These are phyloP conservation scores for Neofusicoccum cordaticola DNA, from an alignment of 2,329 filamentous ascomycete genomes.

Conservation along the genomic window DNA sequence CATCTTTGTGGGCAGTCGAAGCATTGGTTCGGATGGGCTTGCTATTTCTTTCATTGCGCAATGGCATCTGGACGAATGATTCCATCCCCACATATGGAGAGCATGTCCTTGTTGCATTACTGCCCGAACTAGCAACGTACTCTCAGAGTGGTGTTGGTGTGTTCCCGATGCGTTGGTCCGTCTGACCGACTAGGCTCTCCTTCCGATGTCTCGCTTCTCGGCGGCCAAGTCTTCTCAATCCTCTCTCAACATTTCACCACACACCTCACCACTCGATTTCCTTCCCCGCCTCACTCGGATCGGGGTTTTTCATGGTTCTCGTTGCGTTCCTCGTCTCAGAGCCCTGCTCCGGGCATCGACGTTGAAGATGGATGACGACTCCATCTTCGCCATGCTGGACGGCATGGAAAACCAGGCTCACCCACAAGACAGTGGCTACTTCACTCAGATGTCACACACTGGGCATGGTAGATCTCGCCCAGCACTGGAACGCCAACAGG, in stretches of 20 bases:
- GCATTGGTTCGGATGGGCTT: too few species aligned
- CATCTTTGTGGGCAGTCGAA: too few species aligned
- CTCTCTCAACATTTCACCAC: not conserved
- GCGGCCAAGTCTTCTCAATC: not conserved
- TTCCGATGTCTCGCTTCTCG: not conserved
- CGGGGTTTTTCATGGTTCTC: not conserved
- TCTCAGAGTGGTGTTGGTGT: not conserved
- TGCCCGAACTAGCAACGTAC: too few species aligned
- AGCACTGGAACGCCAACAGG: not conserved
- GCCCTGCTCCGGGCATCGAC: not conserved
- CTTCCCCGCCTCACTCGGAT: not conserved
- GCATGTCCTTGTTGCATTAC: too few species aligned
- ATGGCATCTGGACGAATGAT: too few species aligned
- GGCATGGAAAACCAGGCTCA: not conserved
- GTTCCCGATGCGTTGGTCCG: not conserved
- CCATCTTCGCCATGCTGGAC: slow-evolving; percentile 18
- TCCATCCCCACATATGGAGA: not conserved
- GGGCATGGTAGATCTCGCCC: not conserved
- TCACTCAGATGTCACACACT: not conserved
- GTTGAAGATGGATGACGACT: not conserved
- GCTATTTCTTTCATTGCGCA: too few species aligned
- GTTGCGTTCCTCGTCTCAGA: not conserved
- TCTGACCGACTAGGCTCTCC: not conserved
- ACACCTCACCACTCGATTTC: not conserved
- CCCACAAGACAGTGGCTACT: not conserved